A percentile compares a stretch with the other conserved stretches of the same genome.
These are phyloP conservation scores for Zelopaecilomyces penicillatus DNA, from an alignment of 2,329 filamentous ascomycete genomes.

Conservation along the genomic window DNA sequence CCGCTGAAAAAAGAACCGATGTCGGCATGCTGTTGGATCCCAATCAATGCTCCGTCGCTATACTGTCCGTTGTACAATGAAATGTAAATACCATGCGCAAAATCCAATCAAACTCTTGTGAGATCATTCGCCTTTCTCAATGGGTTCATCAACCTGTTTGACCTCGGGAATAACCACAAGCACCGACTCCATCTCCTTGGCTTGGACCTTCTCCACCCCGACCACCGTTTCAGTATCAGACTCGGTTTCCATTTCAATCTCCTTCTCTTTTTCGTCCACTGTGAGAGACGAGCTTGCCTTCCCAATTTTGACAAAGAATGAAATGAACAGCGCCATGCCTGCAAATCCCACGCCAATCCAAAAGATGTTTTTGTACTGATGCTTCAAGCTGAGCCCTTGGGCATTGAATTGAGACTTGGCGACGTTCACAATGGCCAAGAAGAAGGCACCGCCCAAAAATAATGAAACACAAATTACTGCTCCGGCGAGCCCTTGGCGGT, in stretches of 20 bases:
- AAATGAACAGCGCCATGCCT: slow-evolving; percentile 36
- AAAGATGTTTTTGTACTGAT: slow-evolving; percentile 52
- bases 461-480: slow-evolving; percentile 54
- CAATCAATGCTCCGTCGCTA: too few species aligned
- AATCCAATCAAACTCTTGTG: not conserved
- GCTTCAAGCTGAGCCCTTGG: slow-evolving; percentile 29
- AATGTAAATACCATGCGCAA: not conserved
- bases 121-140: not conserved
- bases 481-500: slow-evolving; percentile 55
- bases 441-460: slow-evolving; percentile 55
- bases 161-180: slow-evolving; percentile 1
- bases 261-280: slow-evolving; percentile 11
- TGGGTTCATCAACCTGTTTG: not conserved
- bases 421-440: slow-evolving; percentile 56
- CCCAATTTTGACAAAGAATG: slow-evolving; percentile 17
- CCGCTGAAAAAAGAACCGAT: too few species aligned
- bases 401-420: slow-evolving; percentile 33
- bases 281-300: slow-evolving; percentile 16
- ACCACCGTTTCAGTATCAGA: not conserved
- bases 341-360: slow-evolving; percentile 51
- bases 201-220: slow-evolving; percentile 4
- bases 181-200: not conserved
- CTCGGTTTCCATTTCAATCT: slow-evolving; percentile 7
- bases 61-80: too few species aligned
- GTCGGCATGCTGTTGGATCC: too few species aligned